phyloP scores from a whole-genome alignment of 75 land plant genomes.

The Cupressus sempervirens region DNA sequence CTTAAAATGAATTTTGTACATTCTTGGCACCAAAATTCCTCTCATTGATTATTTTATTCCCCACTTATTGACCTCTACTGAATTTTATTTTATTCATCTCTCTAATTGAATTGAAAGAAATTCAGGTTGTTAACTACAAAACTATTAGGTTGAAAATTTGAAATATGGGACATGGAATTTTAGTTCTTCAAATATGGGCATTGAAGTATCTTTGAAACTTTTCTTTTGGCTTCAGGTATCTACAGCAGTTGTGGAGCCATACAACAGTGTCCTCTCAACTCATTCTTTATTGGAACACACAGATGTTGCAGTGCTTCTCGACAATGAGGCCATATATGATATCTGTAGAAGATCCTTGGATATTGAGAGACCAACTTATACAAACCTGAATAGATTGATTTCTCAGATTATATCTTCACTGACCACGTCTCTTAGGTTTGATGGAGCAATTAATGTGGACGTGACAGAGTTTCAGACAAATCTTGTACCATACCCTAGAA shows the following conservation, averaged over 20 bases:
- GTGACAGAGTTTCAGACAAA: slow-evolving; percentile 80
- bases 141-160: background rate
- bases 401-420: slow-evolving; percentile 64
- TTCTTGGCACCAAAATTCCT: background rate
- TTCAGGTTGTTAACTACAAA: background rate
- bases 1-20: no score
- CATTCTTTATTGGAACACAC: slow-evolving; percentile 82
- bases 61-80: background rate
- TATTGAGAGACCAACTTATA: slow-evolving; percentile 83
- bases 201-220: background rate
- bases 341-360: slow-evolving; percentile 78
- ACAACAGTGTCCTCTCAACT: slow-evolving; percentile 74
- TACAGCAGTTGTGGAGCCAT: slow-evolving; percentile 82
- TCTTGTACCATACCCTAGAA: slow-evolving; percentile 77
- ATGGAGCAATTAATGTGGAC: slow-evolving; percentile 81
- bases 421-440: slow-evolving; percentile 64
- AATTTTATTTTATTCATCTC: background rate
- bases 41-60: background rate
- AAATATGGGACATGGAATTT: background rate
- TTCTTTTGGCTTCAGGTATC: slow-evolving; percentile 32
- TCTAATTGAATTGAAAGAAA: background rate
- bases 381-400: slow-evolving; percentile 68
- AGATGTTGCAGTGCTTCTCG: slow-evolving; percentile 73
- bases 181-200: background rate
- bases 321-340: slow-evolving; percentile 84